Base-by-base conservation (phyloP, 257 asterid species). In the Ophiorrhiza pumila region DNA sequence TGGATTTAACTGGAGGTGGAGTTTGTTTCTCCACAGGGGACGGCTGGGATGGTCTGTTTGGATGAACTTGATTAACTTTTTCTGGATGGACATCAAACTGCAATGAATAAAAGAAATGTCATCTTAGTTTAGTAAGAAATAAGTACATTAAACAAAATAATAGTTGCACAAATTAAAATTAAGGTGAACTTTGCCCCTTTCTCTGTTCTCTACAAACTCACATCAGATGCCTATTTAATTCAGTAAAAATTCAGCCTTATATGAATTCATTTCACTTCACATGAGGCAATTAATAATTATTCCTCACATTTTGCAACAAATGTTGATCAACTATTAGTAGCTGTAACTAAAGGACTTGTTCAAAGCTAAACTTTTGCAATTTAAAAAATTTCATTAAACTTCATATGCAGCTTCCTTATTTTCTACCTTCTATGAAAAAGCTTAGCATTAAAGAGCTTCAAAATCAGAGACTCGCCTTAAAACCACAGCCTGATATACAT, bases 401-500 rank as follows among this genome's bases (percentile, higher is more conserved):
- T 25, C 52, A 37, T 29, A 11, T 25, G 35, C 50, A 25, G 10
- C 7, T 37, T 4, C 22, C 20, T 27, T 22, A 3, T 49, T 49
- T 52, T n/a, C 50, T 15, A 50, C 27, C 22, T 15, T 65, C 10
- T 7, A 12, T 27, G 12, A 32, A 52, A 42, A 25, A 6, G 13
- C 41, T 74, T 37, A 74, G 66, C 58, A 29, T 53, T 32, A 56
- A 18, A 31, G 29, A 46, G 17, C 67, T 2, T 74, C 20, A 65
- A 53, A 41, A 10, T 35, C n/a, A 23, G 20, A 52, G 79, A 84
- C 88, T 66, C 22, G 85, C 97, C 95, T 88, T 91, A 82, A 80
- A 88, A 76, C 93, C 90, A 55, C 97, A 88, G 71, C 97, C 97
- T 65, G 96, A 79, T 68, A 84, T 77, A 71, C 97, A 91, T 68